Evolutionary conservation across 192 early-diverging fungal genomes (phyloP).

Genomic region (Coemansia umbellata): DNA sequence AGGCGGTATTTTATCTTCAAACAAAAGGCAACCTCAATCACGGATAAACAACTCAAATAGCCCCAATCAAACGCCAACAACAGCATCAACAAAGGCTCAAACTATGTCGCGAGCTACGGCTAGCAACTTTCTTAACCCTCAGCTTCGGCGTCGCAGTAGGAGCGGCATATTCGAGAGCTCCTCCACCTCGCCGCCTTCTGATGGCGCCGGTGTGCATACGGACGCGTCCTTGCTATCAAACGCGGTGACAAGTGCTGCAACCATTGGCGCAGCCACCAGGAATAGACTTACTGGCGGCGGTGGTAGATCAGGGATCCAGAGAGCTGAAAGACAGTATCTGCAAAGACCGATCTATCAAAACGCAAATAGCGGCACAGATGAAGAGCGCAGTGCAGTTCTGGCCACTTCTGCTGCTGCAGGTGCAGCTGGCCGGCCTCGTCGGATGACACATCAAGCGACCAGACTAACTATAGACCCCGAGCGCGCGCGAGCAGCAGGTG

Average conservation of each 20-base stretch:
- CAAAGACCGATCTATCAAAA: constrained; percentile 13
- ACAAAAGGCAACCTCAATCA: background rate
- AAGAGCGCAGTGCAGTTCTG: constrained; percentile 18
- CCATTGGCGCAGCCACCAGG: constrained; percentile 31
- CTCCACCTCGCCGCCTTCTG: constrained; percentile 7
- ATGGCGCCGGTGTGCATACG: constrained; percentile 1
- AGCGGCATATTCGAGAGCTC: constrained; percentile 45
- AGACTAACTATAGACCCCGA: constrained; percentile 39
- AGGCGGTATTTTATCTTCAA: background rate
- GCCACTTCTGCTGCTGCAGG: constrained; percentile 44
- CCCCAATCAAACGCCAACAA: constrained; percentile 2
- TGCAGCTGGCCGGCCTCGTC: constrained; percentile 41
- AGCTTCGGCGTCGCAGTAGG: constrained; percentile 41
- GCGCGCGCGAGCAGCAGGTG: constrained; percentile 30
- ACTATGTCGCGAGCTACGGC: constrained; percentile 50
- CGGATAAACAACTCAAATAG: background rate
- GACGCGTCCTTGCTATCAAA: background rate
- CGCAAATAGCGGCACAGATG: constrained; percentile 10
- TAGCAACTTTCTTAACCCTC: constrained; percentile 49
- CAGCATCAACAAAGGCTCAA: constrained; percentile 4
- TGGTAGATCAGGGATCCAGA: constrained; percentile 14
- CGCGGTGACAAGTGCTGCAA: constrained; percentile 22
- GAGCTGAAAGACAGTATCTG: constrained; percentile 18
- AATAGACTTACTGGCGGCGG: constrained; percentile 8
- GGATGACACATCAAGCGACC: constrained; percentile 51